Conservation (phyloP, 257 asterid genomes). For the Solanum corneliomulleri region DNA sequence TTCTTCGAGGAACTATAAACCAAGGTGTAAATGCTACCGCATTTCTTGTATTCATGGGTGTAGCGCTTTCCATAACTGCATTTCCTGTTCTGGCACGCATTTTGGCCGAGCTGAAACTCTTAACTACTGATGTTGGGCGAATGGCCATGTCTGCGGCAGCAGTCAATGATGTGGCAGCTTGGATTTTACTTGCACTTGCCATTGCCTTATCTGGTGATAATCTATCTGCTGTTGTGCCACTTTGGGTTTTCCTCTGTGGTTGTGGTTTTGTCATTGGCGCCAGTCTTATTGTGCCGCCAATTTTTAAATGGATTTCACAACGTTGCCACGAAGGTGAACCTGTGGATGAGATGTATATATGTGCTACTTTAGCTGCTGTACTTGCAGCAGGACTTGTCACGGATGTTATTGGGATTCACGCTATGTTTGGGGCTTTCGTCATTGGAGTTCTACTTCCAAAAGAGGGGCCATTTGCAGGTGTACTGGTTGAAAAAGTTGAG, state of each 20-base stretch:
- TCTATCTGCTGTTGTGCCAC: conserved; percentile 32
- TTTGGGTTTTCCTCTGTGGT: conserved; percentile 69
- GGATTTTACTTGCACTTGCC: conserved; percentile 75
- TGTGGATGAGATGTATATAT: conserved; percentile 53
- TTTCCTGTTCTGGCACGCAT: conserved; percentile 84
- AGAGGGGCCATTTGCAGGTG: conserved; percentile 71
- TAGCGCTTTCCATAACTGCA: conserved; percentile 81
- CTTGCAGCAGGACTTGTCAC: conserved; percentile 67
- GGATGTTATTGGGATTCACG: conserved; percentile 73
- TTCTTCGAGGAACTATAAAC: conserved; percentile 34
- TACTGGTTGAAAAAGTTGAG: conserved; percentile 71
- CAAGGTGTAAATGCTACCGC: conserved; percentile 31
- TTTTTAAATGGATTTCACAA: conserved; percentile 50
- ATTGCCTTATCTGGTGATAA: conserved; percentile 57
- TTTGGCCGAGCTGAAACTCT: conserved; percentile 66
- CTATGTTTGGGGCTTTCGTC: conserved; percentile 84
- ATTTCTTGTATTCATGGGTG: conserved; percentile 75
- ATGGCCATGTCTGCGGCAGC: conserved; percentile 94
- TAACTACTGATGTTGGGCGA: conserved; percentile 68
- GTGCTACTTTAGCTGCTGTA: conserved; percentile 57
- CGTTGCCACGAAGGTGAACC: conserved; percentile 66
- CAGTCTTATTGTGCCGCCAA: conserved; percentile 26
- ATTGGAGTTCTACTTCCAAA: conserved; percentile 72
- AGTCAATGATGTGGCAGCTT: conserved; percentile 76
- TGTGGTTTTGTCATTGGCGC: conserved; percentile 31